These are phyloP conservation scores for Euphrasia arctica DNA, from an alignment of 305 asterid species.

Conservation along the genomic window DNA sequence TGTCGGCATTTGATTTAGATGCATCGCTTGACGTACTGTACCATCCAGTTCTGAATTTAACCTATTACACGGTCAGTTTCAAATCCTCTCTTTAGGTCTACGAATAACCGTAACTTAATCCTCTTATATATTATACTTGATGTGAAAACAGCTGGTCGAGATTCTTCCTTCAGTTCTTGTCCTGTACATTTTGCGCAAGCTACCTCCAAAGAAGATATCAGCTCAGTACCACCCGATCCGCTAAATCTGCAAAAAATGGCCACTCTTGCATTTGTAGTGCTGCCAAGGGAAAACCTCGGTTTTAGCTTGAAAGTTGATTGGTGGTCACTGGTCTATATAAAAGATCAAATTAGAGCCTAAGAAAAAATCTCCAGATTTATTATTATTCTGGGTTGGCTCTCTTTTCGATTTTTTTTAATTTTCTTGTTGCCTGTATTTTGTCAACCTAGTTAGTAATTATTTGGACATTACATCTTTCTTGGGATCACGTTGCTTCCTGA, in stretches of 20 bases:
- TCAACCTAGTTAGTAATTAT: background rate
- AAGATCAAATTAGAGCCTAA: slow-evolving; percentile 32
- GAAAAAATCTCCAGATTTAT: slow-evolving; percentile 37
- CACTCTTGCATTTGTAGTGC: no score
- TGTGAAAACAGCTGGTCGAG: slow-evolving; percentile 69
- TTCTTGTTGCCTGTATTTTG: slow-evolving; percentile 21
- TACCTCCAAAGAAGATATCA: slow-evolving; percentile 79
- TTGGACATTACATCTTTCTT: no score
- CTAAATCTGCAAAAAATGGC: slow-evolving; percentile 25
- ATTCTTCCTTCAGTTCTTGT: slow-evolving; percentile 95
- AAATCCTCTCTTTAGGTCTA: background rate
- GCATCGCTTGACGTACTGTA: slow-evolving; percentile 76
- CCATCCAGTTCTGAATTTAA: slow-evolving; percentile 78
- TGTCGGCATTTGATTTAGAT: slow-evolving; percentile 72
- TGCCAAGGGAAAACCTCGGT: background rate
- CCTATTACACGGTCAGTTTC: slow-evolving; percentile 63
- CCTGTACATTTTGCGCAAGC: slow-evolving; percentile 81
- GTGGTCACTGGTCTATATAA: slow-evolving; percentile 8
- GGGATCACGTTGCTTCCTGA: no score
- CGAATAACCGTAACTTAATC: background rate
- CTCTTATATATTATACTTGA: no score
- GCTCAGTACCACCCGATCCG: slow-evolving; percentile 87
- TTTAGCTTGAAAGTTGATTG: slow-evolving; percentile 14
- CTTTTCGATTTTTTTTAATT: slow-evolving; percentile 22
- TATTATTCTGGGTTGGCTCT: slow-evolving; percentile 41